A percentile compares a stretch with the other conserved stretches of the same genome.
phyloP scores from a whole-genome alignment of 371 early-diverging fungal genomes.

The Entomophthora muscae region DNA sequence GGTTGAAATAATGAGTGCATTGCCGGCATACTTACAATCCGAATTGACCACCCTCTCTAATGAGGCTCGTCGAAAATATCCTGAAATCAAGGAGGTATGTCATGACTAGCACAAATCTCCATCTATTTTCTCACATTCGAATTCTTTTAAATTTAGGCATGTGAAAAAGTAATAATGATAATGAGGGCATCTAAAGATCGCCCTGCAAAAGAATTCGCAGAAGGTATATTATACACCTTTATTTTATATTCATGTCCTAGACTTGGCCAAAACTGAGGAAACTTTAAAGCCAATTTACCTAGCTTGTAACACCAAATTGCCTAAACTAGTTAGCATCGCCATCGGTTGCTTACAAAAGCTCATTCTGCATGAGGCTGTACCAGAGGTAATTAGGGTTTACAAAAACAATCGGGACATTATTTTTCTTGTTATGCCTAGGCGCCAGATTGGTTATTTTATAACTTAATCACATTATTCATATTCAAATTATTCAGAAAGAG shows the following conservation, averaged over 20 bases:
- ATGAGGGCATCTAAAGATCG: slow-evolving; percentile 20
- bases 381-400: slow-evolving; percentile 43
- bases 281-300: slow-evolving; percentile 73
- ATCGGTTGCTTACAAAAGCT: slow-evolving; percentile 77
- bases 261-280: slow-evolving; percentile 65
- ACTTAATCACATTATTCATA: too few species aligned
- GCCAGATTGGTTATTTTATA: too few species aligned
- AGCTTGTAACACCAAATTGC: slow-evolving; percentile 75
- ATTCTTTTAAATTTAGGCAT: slow-evolving; percentile 10
- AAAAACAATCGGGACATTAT: too few species aligned
- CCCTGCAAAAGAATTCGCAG: slow-evolving; percentile 11
- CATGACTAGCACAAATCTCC: too few species aligned
- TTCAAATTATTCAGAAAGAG: too few species aligned
- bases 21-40: slow-evolving; percentile 35
- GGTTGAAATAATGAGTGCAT: slow-evolving; percentile 1
- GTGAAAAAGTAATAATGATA: slow-evolving; percentile 23
- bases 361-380: slow-evolving; percentile 67
- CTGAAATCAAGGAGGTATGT: slow-evolving; percentile 85
- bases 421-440: neutral
- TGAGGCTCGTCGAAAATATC: slow-evolving; percentile 78
- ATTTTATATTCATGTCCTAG: slow-evolving; percentile 17
- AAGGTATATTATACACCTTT: slow-evolving; percentile 8
- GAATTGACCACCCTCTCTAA: slow-evolving; percentile 76
- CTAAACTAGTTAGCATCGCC: slow-evolving; percentile 67
- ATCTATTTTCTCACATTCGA: too few species aligned